phyloP scores from a whole-genome alignment of 768 basidiomycete genomes.

The Lactarius trivialis region DNA sequence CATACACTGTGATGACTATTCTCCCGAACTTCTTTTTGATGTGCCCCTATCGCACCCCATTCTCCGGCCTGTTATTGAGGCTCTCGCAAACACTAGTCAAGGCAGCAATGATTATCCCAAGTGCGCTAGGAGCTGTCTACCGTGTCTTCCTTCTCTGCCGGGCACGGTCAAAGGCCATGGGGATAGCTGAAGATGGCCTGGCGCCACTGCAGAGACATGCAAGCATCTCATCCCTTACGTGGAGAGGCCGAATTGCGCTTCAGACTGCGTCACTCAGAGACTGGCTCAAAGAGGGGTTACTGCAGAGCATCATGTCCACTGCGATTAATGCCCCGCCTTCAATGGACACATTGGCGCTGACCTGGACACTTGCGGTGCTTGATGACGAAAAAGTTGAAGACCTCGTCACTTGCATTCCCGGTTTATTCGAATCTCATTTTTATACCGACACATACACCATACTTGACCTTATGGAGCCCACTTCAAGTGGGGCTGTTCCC shows the following conservation, averaged over 20 bases:
- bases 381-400: neutral
- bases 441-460: neutral
- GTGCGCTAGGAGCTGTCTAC: no score
- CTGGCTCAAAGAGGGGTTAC: no score
- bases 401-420: neutral
- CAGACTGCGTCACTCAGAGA: no score
- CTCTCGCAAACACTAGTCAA: neutral
- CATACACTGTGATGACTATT: neutral
- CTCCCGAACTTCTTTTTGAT: neutral
- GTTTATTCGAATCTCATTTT: neutral
- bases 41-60: slow-evolving; percentile 3
- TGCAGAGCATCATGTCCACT: neutral
- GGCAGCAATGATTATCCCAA: no score
- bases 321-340: neutral
- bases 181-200: no score
- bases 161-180: no score
- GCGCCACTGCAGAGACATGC: no score
- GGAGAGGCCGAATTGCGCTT: no score
- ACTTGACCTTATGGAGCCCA: neutral
- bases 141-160: no score
- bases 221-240: no score
- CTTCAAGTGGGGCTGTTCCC: neutral
- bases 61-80: neutral
- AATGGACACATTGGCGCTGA: neutral
- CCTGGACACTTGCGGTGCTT: neutral